These are phyloP conservation scores for Clohesyomyces aquaticus DNA, from an alignment of 495 filamentous ascomycete species.

Conservation along the genomic window DNA sequence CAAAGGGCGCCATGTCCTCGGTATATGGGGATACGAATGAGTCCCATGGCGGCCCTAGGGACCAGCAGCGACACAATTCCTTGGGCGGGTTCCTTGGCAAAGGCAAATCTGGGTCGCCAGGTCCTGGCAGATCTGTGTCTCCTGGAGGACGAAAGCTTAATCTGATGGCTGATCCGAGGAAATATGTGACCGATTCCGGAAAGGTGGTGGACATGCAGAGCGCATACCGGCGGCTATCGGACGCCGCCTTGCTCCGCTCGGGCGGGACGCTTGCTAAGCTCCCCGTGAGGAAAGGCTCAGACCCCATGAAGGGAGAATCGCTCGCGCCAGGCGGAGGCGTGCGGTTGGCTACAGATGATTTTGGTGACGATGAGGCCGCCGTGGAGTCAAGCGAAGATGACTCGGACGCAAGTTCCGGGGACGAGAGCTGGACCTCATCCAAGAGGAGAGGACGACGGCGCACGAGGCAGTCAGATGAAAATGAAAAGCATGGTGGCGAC, in stretches of 20 bases:
- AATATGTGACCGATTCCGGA: constrained; percentile 55
- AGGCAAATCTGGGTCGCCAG: constrained; percentile 64
- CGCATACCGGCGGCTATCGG: constrained; percentile 66
- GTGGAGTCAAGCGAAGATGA: constrained; percentile 47
- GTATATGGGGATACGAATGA: constrained; percentile 56
- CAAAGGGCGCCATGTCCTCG: constrained; percentile 37
- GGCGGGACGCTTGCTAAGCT: constrained; percentile 59
- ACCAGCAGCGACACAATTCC: constrained; percentile 54
- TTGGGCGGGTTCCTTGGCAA: constrained; percentile 51
- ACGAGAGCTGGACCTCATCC: constrained; percentile 45
- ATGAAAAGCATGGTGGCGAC: constrained; percentile 38
- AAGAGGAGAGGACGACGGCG: constrained; percentile 49
- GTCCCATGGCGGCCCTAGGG: constrained; percentile 38
- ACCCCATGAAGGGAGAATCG: constrained; percentile 43
- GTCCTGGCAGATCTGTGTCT: constrained; percentile 63
- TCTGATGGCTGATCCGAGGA: constrained; percentile 47
- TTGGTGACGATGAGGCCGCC: constrained; percentile 60
- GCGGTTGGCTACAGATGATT: constrained; percentile 74
- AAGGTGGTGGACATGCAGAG: constrained; percentile 61
- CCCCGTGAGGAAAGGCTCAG: constrained; percentile 48
- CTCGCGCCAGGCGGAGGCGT: constrained; percentile 56
- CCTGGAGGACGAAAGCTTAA: constrained; percentile 54
- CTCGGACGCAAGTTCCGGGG: constrained; percentile 52
- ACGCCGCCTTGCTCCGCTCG: constrained; percentile 62
- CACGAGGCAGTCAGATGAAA: constrained; percentile 26